Evolutionary conservation across 2,329 filamentous ascomycete species (phyloP).

Genomic region (Plectosphaerella plurivora): DNA sequence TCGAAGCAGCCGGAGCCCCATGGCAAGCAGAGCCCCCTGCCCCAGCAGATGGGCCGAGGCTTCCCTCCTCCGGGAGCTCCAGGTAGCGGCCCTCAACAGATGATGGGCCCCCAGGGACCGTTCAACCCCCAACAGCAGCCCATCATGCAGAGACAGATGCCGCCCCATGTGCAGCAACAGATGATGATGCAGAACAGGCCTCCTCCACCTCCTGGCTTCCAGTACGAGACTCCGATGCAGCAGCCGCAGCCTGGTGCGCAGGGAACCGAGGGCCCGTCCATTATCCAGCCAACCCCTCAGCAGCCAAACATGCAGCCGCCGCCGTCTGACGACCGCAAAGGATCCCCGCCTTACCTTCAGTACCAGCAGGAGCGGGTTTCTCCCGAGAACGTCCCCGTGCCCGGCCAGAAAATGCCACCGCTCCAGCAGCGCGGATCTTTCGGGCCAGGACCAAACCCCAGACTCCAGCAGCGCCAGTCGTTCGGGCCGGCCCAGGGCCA

Average conservation of each 20-base stretch:
- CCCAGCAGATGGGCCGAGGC: slow-evolving; percentile 2
- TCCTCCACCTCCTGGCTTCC: too few species aligned
- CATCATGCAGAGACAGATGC: not conserved
- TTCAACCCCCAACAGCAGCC: not conserved
- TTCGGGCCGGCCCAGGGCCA: not conserved
- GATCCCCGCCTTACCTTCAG: slow-evolving; percentile 1
- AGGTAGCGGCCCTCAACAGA: not conserved
- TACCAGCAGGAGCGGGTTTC: slow-evolving; percentile 5
- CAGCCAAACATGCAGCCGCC: not conserved
- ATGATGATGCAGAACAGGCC: slow-evolving; percentile 1
- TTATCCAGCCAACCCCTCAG: not conserved
- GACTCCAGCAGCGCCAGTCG: not conserved
- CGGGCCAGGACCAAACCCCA: not conserved
- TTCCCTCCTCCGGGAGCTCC: not conserved
- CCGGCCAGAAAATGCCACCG: not conserved
- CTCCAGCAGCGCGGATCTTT: not conserved
- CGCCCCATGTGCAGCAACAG: not conserved
- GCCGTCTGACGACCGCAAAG: not conserved
- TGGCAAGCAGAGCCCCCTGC: not conserved
- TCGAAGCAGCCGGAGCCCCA: slow-evolving; percentile 17
- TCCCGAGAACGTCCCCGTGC: not conserved
- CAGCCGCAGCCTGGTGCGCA: not conserved
- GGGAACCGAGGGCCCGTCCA: not conserved
- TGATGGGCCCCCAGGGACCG: not conserved
- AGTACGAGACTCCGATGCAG: not conserved